Conservation (phyloP, 805 yeast genomes). For the Geotrichum ghanense region DNA sequence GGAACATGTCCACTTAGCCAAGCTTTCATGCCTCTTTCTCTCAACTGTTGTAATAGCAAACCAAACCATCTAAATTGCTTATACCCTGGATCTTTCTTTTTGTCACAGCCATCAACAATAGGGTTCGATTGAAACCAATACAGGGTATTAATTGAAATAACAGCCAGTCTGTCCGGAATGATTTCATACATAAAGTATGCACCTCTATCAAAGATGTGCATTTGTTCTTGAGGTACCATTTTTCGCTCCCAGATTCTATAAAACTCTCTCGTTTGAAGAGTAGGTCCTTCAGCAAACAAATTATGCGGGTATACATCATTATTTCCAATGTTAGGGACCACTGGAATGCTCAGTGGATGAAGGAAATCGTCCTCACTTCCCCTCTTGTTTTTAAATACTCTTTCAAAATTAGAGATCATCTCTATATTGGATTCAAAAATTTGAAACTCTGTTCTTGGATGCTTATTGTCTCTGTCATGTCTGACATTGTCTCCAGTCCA, state of each 20-base stretch:
- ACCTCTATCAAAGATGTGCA: conserved; percentile 62
- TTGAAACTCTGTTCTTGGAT: conserved; percentile 63
- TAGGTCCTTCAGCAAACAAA: conserved; percentile 68
- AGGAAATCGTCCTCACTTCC: conserved; percentile 27
- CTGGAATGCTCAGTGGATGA: conserved; percentile 32
- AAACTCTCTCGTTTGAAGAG: conserved; percentile 73
- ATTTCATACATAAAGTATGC: conserved; percentile 68
- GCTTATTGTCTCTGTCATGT: conserved; percentile 66
- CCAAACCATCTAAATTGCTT: conserved; percentile 71
- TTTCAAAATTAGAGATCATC: conserved; percentile 41
- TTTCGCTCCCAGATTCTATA: conserved; percentile 54
- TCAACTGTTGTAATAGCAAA: conserved; percentile 55
- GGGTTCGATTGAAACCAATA: conserved; percentile 71
- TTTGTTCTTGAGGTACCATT: conserved; percentile 67
- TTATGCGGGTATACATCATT: conserved; percentile 88
- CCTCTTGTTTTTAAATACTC: conserved; percentile 32
- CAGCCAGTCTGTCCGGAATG: conserved; percentile 69
- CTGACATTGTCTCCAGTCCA: conserved; percentile 90
- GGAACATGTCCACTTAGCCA: conserved; percentile 89
- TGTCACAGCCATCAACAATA: conserved; percentile 68
- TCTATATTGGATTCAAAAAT: conserved; percentile 59
- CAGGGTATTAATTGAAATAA: conserved; percentile 66
- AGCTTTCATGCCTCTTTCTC: conserved; percentile 66
- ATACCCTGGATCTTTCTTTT: conserved; percentile 67
- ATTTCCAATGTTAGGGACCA: conserved; percentile 71